A percentile compares a stretch with the other conserved stretches of the same genome.
Evolutionary conservation across 352 stramenopile species (phyloP).

Genomic region (Phytophthora chlamydospora): DNA sequence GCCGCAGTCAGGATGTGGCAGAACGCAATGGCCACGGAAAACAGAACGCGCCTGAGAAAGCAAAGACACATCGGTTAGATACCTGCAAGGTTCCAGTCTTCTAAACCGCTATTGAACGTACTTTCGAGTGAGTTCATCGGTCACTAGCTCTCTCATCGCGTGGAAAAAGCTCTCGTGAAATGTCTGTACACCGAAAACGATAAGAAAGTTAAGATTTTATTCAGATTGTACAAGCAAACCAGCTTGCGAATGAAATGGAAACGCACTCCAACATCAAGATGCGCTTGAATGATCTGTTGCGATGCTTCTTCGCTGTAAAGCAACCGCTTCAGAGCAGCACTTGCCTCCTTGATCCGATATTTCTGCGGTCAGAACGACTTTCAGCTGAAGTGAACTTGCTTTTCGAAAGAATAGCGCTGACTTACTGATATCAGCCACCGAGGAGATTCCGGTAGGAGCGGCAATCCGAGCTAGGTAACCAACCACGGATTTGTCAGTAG

Average conservation of each 20-base stretch:
- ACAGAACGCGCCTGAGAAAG: slow-evolving; percentile 48
- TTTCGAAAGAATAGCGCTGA: not conserved
- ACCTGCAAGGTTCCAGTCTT: not conserved
- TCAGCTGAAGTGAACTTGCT: not conserved
- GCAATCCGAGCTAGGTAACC: slow-evolving; percentile 58
- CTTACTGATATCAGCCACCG: slow-evolving; percentile 67
- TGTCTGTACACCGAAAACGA: slow-evolving; percentile 21
- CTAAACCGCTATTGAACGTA: slow-evolving; percentile 10
- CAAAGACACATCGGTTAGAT: slow-evolving; percentile 6
- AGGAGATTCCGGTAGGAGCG: slow-evolving; percentile 70
- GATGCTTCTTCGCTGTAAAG: slow-evolving; percentile 38
- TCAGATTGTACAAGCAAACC: not conserved
- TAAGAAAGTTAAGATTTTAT: not conserved
- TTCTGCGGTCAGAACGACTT: slow-evolving; percentile 33
- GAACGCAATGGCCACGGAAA: slow-evolving; percentile 64
- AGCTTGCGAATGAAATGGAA: not conserved
- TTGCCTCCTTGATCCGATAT: slow-evolving; percentile 54
- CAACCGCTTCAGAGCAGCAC: slow-evolving; percentile 37
- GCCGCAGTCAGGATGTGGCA: slow-evolving; percentile 70
- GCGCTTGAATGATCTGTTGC: slow-evolving; percentile 34
- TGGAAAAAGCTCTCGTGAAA: slow-evolving; percentile 46
- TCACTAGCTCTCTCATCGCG: slow-evolving; percentile 42
- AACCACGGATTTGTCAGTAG: not conserved
- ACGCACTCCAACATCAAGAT: slow-evolving; percentile 30
- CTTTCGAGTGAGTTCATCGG: slow-evolving; percentile 45